These are phyloP conservation scores for Pisolithus microcarpus DNA, from an alignment of 768 basidiomycete genomes.

Conservation along the genomic window DNA sequence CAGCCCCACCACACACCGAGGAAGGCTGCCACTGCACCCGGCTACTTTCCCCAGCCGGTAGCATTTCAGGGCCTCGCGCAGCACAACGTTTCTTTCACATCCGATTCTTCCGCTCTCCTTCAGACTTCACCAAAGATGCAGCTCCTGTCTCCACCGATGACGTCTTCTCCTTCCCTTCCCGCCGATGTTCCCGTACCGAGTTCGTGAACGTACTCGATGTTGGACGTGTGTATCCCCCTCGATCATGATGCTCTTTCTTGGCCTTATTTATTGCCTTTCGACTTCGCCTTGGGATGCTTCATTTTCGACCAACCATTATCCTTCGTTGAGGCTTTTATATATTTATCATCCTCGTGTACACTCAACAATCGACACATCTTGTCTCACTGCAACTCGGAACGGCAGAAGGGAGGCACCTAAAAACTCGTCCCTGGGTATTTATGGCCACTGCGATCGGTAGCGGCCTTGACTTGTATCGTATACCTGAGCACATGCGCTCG, in stretches of 20 bases:
- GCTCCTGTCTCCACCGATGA: slow-evolving; percentile 20
- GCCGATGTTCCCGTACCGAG: slow-evolving; percentile 12
- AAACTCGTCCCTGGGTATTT: slow-evolving; percentile 14
- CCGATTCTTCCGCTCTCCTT: slow-evolving; percentile 19
- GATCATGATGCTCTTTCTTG: slow-evolving; percentile 12
- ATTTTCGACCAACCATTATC: slow-evolving; percentile 3
- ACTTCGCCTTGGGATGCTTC: slow-evolving; percentile 12
- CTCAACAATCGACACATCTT: slow-evolving; percentile 3
- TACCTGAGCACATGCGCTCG: slow-evolving; percentile 11
- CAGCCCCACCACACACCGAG: slow-evolving; percentile 20
- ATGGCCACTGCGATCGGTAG: slow-evolving; percentile 16
- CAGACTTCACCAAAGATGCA: slow-evolving; percentile 24
- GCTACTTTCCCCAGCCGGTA: slow-evolving; percentile 27
- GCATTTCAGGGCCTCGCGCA: slow-evolving; percentile 24
- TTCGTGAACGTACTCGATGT: slow-evolving; percentile 7
- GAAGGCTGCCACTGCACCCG: slow-evolving; percentile 26
- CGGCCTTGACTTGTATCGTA: slow-evolving; percentile 22
- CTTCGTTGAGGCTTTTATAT: slow-evolving; percentile 21
- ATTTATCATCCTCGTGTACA: slow-evolving; percentile 22
- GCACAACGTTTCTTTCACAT: slow-evolving; percentile 21
- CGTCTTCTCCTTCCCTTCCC: slow-evolving; percentile 16
- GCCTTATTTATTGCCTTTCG: slow-evolving; percentile 24
- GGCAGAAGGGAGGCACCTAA: slow-evolving; percentile 12
- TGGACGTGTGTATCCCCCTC: not conserved
- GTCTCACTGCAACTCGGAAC: slow-evolving; percentile 17